Evolutionary conservation across 192 early-diverging fungal genomes (phyloP).

Genomic region (Coemansia sp.): DNA sequence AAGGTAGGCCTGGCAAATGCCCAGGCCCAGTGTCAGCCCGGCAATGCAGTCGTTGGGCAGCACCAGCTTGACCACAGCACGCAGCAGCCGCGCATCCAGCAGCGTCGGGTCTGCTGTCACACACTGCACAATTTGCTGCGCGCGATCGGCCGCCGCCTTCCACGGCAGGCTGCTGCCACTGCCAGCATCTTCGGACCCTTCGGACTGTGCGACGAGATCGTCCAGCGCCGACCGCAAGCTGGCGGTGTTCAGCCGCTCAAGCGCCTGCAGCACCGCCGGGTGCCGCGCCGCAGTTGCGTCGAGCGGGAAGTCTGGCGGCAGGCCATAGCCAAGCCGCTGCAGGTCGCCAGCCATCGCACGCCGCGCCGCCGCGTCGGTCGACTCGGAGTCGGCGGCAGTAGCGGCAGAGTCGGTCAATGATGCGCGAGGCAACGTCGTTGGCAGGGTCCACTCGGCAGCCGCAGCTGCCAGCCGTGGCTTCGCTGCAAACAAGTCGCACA

Average conservation of each 20-base stretch:
- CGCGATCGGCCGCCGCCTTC: slow-evolving; percentile 39
- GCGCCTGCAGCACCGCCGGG: slow-evolving; percentile 47
- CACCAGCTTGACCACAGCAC: slow-evolving; percentile 48
- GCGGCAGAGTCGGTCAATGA: slow-evolving; percentile 16
- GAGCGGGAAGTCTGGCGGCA: slow-evolving; percentile 53
- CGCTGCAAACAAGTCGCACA: slow-evolving; percentile 53
- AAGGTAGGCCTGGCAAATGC: slow-evolving; percentile 47
- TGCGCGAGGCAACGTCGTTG: slow-evolving; percentile 22
- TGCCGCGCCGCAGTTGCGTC: slow-evolving; percentile 40
- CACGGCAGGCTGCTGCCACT: slow-evolving; percentile 20
- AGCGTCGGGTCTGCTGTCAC: slow-evolving; percentile 37
- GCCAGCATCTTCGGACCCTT: neutral
- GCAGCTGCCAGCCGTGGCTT: slow-evolving; percentile 34
- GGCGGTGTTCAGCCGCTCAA: slow-evolving; percentile 50
- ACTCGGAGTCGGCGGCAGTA: neutral
- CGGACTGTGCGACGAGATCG: slow-evolving; percentile 12
- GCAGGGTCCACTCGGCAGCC: slow-evolving; percentile 42
- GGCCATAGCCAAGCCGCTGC: slow-evolving; percentile 38
- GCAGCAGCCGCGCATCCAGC: slow-evolving; percentile 45
- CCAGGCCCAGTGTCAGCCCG: slow-evolving; percentile 49
- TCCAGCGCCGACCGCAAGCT: slow-evolving; percentile 43
- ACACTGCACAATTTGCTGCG: slow-evolving; percentile 45
- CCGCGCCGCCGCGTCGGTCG: slow-evolving; percentile 15
- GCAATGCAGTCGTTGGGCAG: slow-evolving; percentile 60
- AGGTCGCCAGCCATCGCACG: slow-evolving; percentile 32